Evolutionary conservation across 257 asterid genomes (phyloP).

Genomic region (Solanum pimpinellifolium): DNA sequence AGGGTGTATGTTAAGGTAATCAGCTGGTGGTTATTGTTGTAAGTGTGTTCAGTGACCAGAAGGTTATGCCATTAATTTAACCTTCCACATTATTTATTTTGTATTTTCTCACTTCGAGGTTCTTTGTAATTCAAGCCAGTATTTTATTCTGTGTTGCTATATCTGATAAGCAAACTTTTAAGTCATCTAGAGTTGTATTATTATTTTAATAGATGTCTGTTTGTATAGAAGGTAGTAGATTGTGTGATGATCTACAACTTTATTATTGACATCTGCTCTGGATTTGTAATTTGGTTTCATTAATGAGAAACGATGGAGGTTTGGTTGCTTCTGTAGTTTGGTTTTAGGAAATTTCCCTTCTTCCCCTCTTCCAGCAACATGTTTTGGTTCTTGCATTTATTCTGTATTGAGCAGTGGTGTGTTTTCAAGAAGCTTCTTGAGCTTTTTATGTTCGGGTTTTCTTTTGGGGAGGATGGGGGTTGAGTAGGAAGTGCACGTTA

Average conservation of each 20-base stretch:
- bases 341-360: neutral
- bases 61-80: neutral
- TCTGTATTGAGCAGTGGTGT: neutral
- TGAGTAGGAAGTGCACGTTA: neutral
- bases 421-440: neutral
- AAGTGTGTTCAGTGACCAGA: neutral
- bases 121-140: neutral
- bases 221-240: neutral
- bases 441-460: neutral
- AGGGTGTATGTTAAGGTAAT: neutral
- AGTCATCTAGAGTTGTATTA: neutral
- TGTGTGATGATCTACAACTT: neutral
- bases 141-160: neutral
- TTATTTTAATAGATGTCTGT: neutral
- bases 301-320: neutral
- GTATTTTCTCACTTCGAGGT: neutral
- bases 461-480: neutral
- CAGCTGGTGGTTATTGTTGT: neutral
- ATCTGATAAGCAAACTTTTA: neutral
- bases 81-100: neutral
- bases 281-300: neutral
- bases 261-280: neutral
- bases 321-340: neutral
- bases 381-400: neutral
- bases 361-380: neutral